Evolutionary conservation across 495 filamentous ascomycete genomes (phyloP).

Genomic region (Aspergillus bridgeri): DNA sequence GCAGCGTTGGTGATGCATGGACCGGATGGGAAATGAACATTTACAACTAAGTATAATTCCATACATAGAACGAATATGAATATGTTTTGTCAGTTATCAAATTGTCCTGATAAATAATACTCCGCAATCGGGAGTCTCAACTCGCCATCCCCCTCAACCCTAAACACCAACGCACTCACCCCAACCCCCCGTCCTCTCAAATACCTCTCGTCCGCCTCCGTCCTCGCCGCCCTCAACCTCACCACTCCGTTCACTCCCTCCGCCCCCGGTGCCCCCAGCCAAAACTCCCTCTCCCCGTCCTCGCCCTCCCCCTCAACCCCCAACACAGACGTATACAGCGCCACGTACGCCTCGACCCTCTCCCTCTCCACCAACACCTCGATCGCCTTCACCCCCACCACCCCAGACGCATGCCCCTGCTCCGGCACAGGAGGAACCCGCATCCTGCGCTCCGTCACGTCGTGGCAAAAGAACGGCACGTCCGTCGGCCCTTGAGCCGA

Average conservation of each 20-base stretch:
- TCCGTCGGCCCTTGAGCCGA: background rate
- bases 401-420: background rate
- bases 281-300: background rate
- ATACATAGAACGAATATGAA: slow-evolving; percentile 6
- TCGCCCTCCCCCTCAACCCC: background rate
- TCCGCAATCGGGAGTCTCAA: background rate
- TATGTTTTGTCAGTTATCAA: background rate
- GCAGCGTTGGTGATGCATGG: background rate
- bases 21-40: slow-evolving; percentile 3
- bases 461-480: background rate
- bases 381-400: background rate
- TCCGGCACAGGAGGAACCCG: background rate
- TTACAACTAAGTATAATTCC: slow-evolving; percentile 1
- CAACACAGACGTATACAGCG: background rate
- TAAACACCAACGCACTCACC: background rate
- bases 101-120: background rate
- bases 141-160: background rate
- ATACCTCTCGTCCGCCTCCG: background rate
- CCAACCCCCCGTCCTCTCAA: background rate
- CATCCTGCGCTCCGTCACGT: background rate
- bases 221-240: background rate
- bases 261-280: background rate
- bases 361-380: background rate
- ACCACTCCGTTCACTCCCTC: background rate
- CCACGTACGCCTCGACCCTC: background rate